Conservation (phyloP, 2,329 filamentous ascomycete genomes). For the Whalleya microplaca region DNA sequence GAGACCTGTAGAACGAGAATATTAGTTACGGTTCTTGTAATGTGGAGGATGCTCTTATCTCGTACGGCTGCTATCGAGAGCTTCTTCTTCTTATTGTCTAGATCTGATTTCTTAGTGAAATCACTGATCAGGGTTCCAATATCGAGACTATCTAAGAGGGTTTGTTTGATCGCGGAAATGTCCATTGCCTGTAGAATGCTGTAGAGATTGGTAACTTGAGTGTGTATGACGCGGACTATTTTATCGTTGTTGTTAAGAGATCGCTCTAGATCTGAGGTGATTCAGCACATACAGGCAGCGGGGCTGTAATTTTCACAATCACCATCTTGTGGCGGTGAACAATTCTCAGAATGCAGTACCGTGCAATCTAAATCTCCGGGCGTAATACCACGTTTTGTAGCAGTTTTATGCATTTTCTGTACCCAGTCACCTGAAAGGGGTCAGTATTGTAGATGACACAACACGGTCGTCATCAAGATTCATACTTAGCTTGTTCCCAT, state of each 20-base stretch:
- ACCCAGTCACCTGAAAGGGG: slow-evolving; percentile 2
- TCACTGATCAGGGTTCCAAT: not conserved
- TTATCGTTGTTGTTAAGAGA: not conserved
- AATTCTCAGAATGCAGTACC: slow-evolving; percentile 2
- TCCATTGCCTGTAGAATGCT: slow-evolving; percentile 5
- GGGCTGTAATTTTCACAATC: slow-evolving; percentile 7
- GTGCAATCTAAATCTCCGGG: slow-evolving; percentile 6
- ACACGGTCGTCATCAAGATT: no score
- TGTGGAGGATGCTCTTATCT: not conserved
- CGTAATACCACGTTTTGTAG: slow-evolving; percentile 1
- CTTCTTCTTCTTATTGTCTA: not conserved
- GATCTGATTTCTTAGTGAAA: not conserved
- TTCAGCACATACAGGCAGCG: slow-evolving; percentile 1
- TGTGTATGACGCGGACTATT: slow-evolving; percentile 3
- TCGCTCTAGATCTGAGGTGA: not conserved
- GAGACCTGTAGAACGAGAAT: not conserved
- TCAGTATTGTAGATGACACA: not conserved
- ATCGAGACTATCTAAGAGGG: not conserved
- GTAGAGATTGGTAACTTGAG: not conserved
- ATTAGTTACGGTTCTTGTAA: not conserved
- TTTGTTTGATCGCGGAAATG: slow-evolving; percentile 2
- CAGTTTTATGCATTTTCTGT: slow-evolving; percentile 7
- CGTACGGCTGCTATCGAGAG: slow-evolving; percentile 1
- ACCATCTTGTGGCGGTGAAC: not conserved
- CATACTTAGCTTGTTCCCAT: not conserved